A percentile compares a stretch with the other conserved stretches of the same genome.
phyloP scores from a whole-genome alignment of 192 early-diverging fungal genomes.

The Coemansia sp. region DNA sequence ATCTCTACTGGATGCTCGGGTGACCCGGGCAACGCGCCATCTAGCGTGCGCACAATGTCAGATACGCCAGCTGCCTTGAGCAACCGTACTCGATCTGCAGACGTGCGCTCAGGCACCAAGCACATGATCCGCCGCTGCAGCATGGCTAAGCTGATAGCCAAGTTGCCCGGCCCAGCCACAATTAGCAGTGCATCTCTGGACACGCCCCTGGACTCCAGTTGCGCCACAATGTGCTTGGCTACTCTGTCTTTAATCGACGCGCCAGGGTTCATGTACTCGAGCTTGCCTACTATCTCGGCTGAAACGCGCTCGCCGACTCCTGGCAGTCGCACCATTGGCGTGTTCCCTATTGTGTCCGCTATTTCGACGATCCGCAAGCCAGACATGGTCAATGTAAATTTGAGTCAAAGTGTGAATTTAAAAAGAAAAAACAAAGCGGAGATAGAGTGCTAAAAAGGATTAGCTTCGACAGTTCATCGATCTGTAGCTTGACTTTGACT shows the following conservation, averaged over 20 bases:
- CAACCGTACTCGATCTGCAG: constrained; percentile 66
- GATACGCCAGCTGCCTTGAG: constrained; percentile 65
- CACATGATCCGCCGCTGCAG: constrained; percentile 46
- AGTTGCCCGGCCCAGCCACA: constrained; percentile 72
- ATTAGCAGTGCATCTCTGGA: constrained; percentile 56
- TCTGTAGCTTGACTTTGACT: not conserved
- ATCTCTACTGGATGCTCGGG: constrained; percentile 68
- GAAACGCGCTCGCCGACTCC: constrained; percentile 16
- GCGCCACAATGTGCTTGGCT: constrained; percentile 52
- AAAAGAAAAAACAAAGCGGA: constrained; percentile 2
- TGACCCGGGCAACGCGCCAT: constrained; percentile 65
- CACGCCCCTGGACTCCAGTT: constrained; percentile 34
- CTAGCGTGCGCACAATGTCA: constrained; percentile 73
- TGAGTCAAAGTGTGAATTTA: constrained; percentile 10
- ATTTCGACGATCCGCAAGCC: constrained; percentile 22
- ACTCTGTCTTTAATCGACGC: constrained; percentile 78
- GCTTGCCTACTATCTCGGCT: constrained; percentile 71
- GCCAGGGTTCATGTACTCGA: constrained; percentile 74
- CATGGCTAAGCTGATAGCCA: constrained; percentile 69
- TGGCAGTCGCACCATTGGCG: constrained; percentile 60
- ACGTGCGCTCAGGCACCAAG: constrained; percentile 73
- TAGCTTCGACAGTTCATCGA: not conserved
- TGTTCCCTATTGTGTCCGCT: constrained; percentile 59
- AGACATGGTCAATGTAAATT: constrained; percentile 3
- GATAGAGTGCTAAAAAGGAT: not conserved